phyloP scores from a whole-genome alignment of 108 stramenopile genomes.

The Cyclotella baltica region DNA sequence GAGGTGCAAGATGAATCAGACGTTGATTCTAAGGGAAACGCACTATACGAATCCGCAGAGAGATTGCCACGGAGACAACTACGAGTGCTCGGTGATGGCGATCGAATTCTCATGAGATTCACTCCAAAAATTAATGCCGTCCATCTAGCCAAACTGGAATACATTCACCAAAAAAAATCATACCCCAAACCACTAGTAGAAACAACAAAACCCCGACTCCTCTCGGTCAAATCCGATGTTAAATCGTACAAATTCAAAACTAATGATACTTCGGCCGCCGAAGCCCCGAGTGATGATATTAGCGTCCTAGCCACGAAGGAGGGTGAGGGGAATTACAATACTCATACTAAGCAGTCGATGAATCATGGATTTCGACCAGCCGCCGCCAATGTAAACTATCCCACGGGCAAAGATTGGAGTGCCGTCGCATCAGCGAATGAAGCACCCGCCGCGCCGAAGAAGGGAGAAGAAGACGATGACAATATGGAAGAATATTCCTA shows the following conservation, averaged over 20 bases:
- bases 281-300: constrained; percentile 26
- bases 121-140: neutral
- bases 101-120: constrained; percentile 37
- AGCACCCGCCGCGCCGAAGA: constrained; percentile 7
- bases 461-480: constrained; percentile 40
- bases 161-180: constrained; percentile 4
- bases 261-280: constrained; percentile 35
- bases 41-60: constrained; percentile 26
- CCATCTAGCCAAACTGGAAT: constrained; percentile 33
- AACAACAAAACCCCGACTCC: constrained; percentile 27
- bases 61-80: constrained; percentile 31
- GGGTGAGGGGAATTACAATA: neutral
- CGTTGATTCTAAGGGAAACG: constrained; percentile 20
- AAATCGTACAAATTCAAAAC: constrained; percentile 32
- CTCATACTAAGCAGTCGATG: neutral
- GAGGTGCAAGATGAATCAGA: constrained; percentile 18
- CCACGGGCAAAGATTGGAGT: constrained; percentile 37
- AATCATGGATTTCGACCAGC: neutral
- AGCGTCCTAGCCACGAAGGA: neutral
- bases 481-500: constrained; percentile 50
- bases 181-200: neutral
- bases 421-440: constrained; percentile 19
- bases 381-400: neutral
- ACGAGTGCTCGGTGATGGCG: constrained; percentile 32
- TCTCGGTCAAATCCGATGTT: constrained; percentile 39